Evolutionary conservation across 2,329 filamentous ascomycete species (phyloP).

Genomic region (Pestalotiopsis sp.): DNA sequence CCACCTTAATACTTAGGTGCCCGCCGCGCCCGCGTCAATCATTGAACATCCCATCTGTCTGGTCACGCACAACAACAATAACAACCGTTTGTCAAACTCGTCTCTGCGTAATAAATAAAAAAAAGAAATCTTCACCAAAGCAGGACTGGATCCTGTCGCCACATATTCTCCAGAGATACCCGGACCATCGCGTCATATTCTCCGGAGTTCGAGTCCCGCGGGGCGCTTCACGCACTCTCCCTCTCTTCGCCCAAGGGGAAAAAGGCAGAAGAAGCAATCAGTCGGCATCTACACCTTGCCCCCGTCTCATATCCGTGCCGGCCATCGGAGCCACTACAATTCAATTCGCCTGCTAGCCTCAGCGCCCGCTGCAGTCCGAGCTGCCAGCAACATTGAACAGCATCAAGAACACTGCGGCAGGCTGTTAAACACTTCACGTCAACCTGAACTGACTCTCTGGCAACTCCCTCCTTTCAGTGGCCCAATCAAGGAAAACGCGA

Average conservation of each 20-base stretch:
- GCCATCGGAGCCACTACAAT: slow-evolving; percentile 6
- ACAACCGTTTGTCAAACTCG: neutral
- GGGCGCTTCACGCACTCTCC: neutral
- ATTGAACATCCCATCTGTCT: neutral
- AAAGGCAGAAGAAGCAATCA: neutral
- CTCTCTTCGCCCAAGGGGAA: neutral
- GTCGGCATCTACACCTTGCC: neutral
- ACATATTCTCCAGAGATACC: neutral
- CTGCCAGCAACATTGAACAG: neutral
- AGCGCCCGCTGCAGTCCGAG: neutral
- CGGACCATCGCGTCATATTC: neutral
- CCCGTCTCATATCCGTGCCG: slow-evolving; percentile 7
- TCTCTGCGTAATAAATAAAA: neutral
- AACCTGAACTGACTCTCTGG: neutral
- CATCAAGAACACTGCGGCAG: neutral
- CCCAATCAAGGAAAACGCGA: slow-evolving; percentile 6
- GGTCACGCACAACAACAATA: neutral
- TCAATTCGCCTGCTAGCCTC: slow-evolving; percentile 3
- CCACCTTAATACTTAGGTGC: neutral
- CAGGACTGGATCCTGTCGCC: neutral
- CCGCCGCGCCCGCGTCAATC: neutral
- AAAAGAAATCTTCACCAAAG: neutral
- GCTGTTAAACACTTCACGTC: slow-evolving; percentile 7
- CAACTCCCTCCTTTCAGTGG: neutral
- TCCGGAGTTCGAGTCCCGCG: neutral